Evolutionary conservation across 208 protist species (phyloP).

Genomic region (Wallacemonas sp.): DNA sequence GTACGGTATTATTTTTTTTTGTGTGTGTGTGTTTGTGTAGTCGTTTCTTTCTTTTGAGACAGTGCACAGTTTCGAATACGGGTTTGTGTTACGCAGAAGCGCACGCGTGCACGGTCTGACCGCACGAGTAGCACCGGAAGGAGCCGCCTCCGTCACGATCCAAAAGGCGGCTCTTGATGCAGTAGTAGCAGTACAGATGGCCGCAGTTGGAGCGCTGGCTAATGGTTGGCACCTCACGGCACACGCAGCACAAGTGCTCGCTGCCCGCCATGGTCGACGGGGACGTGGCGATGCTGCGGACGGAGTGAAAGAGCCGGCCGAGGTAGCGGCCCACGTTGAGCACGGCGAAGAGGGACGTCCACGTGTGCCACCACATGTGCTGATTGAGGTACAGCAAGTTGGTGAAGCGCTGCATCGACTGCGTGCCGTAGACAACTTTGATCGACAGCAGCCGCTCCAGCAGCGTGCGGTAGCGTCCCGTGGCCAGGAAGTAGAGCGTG

Average conservation of each 20-base stretch:
- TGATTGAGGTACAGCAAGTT: slow-evolving; percentile 91
- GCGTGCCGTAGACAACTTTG: slow-evolving; percentile 84
- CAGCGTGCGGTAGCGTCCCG: slow-evolving; percentile 85
- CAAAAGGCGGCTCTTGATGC: slow-evolving; percentile 83
- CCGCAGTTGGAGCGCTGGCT: slow-evolving; percentile 86
- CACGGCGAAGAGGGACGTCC: slow-evolving; percentile 73
- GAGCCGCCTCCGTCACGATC: slow-evolving; percentile 58
- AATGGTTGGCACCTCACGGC: slow-evolving; percentile 61
- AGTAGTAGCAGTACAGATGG: slow-evolving; percentile 94
- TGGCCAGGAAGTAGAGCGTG: slow-evolving; percentile 85
- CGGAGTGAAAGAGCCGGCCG: slow-evolving; percentile 42
- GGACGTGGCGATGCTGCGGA: slow-evolving; percentile 38
- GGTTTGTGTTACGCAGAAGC: slow-evolving; percentile 29
- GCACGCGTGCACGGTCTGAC: slow-evolving; percentile 60
- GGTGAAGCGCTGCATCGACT: slow-evolving; percentile 77
- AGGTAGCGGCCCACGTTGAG: slow-evolving; percentile 77
- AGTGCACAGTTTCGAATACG: not conserved
- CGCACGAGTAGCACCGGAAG: slow-evolving; percentile 80
- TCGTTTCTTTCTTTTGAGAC: not conserved
- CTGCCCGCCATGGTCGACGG: slow-evolving; percentile 22
- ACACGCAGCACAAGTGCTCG: slow-evolving; percentile 78
- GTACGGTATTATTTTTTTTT: not conserved
- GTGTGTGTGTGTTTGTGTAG: not conserved
- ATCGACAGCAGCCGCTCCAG: slow-evolving; percentile 82
- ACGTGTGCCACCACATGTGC: slow-evolving; percentile 82